Percentiles rank a stretch among this genome's conserved stretches.
phyloP scores from a whole-genome alignment of 257 asterid genomes.

The Capsicum pubescens region DNA sequence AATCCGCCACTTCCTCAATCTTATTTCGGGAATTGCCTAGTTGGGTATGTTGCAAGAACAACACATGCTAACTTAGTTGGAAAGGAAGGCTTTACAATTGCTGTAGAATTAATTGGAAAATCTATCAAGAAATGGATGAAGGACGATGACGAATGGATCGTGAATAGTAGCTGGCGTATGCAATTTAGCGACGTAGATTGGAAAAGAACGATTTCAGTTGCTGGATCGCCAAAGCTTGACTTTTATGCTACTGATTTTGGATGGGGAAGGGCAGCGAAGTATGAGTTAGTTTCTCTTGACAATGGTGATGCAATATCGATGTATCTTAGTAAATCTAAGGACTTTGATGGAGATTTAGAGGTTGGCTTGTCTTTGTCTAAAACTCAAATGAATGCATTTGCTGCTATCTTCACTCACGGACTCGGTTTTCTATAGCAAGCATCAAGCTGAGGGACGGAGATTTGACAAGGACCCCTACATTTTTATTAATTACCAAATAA shows the following conservation, averaged over 20 bases:
- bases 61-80: conserved; percentile 31
- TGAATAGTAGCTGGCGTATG: too few relatives aligned
- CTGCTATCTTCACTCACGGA: background rate
- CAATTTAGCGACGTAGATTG: too few relatives aligned
- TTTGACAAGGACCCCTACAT: too few relatives aligned
- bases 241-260: background rate
- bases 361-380: conserved; percentile 22
- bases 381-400: too few relatives aligned
- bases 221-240: conserved; percentile 38
- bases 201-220: background rate
- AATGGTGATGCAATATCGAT: conserved; percentile 22
- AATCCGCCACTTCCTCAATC: conserved; percentile 45
- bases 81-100: too few relatives aligned
- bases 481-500: too few relatives aligned
- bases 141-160: conserved; percentile 16
- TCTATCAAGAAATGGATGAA: background rate
- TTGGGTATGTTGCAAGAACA: background rate
- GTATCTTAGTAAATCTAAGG: conserved; percentile 18
- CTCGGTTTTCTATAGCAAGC: background rate
- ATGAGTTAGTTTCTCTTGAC: conserved; percentile 19
- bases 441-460: too few relatives aligned
- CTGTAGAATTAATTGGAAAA: too few relatives aligned
- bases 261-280: conserved; percentile 37
- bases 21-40: conserved; percentile 54
- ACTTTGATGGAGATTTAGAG: conserved; percentile 32